These are phyloP conservation scores for Rusavskia elegans DNA, from an alignment of 495 filamentous ascomycete genomes.

Conservation along the genomic window DNA sequence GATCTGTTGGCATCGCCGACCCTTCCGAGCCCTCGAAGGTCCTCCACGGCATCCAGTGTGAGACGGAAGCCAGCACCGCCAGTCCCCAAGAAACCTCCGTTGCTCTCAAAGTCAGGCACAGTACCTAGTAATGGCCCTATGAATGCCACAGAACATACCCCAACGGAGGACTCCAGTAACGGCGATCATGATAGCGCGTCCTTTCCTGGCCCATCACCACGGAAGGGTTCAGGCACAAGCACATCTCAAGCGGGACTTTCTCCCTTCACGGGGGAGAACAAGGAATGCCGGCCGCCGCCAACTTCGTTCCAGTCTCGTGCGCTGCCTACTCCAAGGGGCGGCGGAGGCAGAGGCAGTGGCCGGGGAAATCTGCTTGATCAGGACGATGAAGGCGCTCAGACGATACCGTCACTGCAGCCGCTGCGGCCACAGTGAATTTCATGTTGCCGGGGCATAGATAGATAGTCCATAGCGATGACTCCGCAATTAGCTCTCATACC, in stretches of 20 bases:
- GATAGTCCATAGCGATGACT: background rate
- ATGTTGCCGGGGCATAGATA: no score
- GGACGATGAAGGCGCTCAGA: constrained; percentile 9
- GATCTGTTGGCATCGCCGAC: background rate
- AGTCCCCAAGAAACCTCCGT: constrained; percentile 22
- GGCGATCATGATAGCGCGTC: background rate
- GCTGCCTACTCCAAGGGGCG: background rate
- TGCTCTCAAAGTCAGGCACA: constrained; percentile 10
- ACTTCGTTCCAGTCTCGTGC: background rate
- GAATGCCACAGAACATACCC: background rate
- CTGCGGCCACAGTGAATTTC: background rate
- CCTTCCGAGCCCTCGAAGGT: constrained; percentile 1
- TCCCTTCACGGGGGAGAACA: background rate
- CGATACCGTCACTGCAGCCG: constrained; percentile 10
- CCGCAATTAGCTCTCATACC: no score
- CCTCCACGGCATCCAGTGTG: constrained; percentile 3
- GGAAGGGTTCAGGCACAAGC: no score
- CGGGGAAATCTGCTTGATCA: constrained; percentile 8
- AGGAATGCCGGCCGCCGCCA: background rate
- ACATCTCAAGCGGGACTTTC: no score
- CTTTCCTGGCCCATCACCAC: no score
- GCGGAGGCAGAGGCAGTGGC: background rate
- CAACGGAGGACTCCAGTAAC: background rate
- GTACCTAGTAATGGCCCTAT: background rate
- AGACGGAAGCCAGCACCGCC: constrained; percentile 24